Base-by-base conservation (phyloP, 2,329 filamentous ascomycete genomes). In the Hysterium pulicare region DNA sequence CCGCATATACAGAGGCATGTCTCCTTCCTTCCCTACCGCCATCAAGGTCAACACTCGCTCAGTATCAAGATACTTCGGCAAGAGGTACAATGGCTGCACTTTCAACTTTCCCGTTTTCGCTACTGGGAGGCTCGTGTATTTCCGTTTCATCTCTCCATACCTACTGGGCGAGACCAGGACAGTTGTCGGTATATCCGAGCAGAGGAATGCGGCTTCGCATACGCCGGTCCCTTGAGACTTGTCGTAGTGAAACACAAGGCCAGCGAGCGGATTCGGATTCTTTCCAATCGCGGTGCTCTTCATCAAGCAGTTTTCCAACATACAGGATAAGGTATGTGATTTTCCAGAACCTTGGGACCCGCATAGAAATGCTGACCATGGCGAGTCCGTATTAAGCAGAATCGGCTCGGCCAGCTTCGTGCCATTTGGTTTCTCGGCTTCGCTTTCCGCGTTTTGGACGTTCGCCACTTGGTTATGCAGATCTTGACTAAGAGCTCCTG, bases 271-370 rank as follows among this genome's bases (percentile, higher is more conserved):
- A 33, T 16, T n/a, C 16, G 30, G 38, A 24, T 9, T 28, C 24
- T 13, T 7, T 8, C 24, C 24, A 13, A 28, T 28, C 8, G 13
- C 16, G 30, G 24, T 15, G 10, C 24, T 24, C 16, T 11, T 4
- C n/a, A 5, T n/a, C 11, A 35, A 19, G 24, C 75, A 81, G 46
- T 77, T 80, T 51, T 84, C 78, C 1, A 83, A 65, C 36, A 84
- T 65, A 50, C 75, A 80, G 0, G 77, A 75, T 2, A 82, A 64
- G 0, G 79, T 82, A 44, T 84, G 77, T 16, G 74, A 78, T 52
- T 84, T 84, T 0, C 81, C 81, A 32, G 74, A 77, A 0, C 81
- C 81, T 51, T 84, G 80, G 1, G 76, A 76, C 1, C 81, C 81
- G 45, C 81, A 84, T 16, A 84, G 77, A 55, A 84, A 84, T 0